Base-by-base conservation (phyloP, 176 grass and related monocot genomes). In the Oryza glaberrima region DNA sequence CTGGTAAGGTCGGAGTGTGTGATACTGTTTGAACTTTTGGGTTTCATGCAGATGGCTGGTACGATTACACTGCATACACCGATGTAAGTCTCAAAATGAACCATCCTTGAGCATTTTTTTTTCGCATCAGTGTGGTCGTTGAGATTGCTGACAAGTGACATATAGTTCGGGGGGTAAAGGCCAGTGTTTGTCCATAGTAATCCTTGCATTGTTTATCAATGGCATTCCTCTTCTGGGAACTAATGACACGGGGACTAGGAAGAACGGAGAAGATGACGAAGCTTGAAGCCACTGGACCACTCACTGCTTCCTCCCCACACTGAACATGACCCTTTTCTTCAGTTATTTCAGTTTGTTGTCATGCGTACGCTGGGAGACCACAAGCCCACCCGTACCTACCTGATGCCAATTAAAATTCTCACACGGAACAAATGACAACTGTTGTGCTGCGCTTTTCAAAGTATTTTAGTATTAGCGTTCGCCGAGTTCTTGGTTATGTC, bases 61-160 rank as follows among this genome's bases (percentile, higher is more conserved):
- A 91, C 77, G 89, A 91, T 72, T 91, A 91, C 81, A 7, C 85
- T 34, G 89, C 89, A 81, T 84, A 91, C 89, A 91, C 89, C 1
- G 89, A 91, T 26, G 89, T 91, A 91, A 91, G 89, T 87, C 71
- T 77, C 43, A 52, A 48, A 34, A 74, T 20, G 48, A 43, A 67
- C 7, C 43, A 41, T 60, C 12, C 61, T 65, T 36, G 52, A 63
- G 2, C 9, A 4, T 43, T 4, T 63, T 60, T 11, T 32, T 46
- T 70, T 22, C 71, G 72, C 65, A 72, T 43, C 72, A 52, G 26
- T 12, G 26, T 22, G 49, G 4, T 71, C 11, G 22, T 66, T 30
- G 16, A 56, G 32, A 23, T 58, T 44, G 28, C 20, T 60, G 49
- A 54, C 3, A 19, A 9, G 41, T 43, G 41, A 43, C 4, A 40